These are phyloP conservation scores for Skeletonema menzelii DNA, from an alignment of 108 stramenopile genomes.

Conservation along the genomic window DNA sequence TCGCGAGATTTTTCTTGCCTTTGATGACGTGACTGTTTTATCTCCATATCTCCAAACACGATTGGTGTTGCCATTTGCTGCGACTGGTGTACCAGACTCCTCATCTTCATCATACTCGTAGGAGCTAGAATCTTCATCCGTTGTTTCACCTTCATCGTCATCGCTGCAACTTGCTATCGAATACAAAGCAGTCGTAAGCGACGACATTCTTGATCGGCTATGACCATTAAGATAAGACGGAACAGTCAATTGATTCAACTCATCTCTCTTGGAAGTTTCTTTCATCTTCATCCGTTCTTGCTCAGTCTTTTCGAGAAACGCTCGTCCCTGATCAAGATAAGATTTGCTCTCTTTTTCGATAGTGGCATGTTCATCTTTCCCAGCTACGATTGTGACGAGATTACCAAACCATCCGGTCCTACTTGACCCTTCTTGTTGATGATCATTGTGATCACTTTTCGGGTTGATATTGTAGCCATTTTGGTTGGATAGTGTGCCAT, in stretches of 20 bases:
- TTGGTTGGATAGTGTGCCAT: neutral
- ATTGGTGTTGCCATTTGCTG: neutral
- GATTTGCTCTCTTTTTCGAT: constrained; percentile 18
- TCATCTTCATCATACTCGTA: constrained; percentile 27
- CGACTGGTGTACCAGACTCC: constrained; percentile 19
- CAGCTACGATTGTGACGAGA: constrained; percentile 7
- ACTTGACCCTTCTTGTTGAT: neutral
- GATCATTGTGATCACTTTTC: neutral
- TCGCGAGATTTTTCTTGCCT: constrained; percentile 11
- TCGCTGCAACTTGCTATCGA: constrained; percentile 36
- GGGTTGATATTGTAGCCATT: neutral
- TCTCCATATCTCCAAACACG: constrained; percentile 39
- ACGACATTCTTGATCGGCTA: constrained; percentile 29
- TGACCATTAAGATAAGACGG: constrained; percentile 9
- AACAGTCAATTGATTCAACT: constrained; percentile 13
- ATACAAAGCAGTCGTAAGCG: constrained; percentile 25
- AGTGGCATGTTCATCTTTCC: constrained; percentile 3
- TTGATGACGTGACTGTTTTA: constrained; percentile 7
- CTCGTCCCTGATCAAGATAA: constrained; percentile 27
- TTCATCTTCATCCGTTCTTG: constrained; percentile 19
- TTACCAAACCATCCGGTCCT: constrained; percentile 10
- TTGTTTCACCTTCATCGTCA: constrained; percentile 1
- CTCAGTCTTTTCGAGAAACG: constrained; percentile 30
- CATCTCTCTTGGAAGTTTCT: constrained; percentile 20
- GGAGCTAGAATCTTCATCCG: neutral